These are phyloP conservation scores for Nakazawaea peltata DNA, from an alignment of 805 yeast species.

Conservation along the genomic window DNA sequence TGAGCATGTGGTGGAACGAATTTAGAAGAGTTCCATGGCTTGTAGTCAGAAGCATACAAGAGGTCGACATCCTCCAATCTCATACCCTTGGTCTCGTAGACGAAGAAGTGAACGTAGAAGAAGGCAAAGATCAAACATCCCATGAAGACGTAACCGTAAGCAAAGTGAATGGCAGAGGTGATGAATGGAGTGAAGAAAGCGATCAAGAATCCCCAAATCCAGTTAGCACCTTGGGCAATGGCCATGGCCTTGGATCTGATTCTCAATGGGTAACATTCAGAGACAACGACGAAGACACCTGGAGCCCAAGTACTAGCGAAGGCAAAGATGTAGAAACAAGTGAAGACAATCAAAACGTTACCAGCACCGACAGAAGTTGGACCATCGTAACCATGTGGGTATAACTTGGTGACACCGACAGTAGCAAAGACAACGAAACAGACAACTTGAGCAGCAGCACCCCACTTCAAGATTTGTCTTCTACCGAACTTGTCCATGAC, in stretches of 20 bases:
- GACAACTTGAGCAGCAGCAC: constrained; percentile 44
- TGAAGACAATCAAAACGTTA: constrained; percentile 42
- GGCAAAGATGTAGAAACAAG: constrained; percentile 56
- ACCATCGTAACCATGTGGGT: constrained; percentile 27
- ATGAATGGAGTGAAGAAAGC: constrained; percentile 59
- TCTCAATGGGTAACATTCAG: constrained; percentile 57
- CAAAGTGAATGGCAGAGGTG: constrained; percentile 38
- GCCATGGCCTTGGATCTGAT: constrained; percentile 64
- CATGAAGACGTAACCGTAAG: constrained; percentile 42
- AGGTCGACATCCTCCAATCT: constrained; percentile 62
- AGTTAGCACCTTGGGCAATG: constrained; percentile 61
- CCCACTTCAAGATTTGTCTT: constrained; percentile 38
- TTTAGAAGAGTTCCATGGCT: constrained; percentile 38
- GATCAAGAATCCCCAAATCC: constrained; percentile 66
- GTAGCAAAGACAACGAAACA: constrained; percentile 55
- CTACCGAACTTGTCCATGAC: constrained; percentile 50
- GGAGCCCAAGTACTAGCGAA: constrained; percentile 80
- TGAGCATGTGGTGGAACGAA: constrained; percentile 41
- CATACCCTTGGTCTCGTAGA: constrained; percentile 62
- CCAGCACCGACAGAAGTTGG: constrained; percentile 45
- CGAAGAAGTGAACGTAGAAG: constrained; percentile 47
- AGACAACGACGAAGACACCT: constrained; percentile 50
- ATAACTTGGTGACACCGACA: constrained; percentile 46
- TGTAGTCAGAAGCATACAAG: constrained; percentile 38
- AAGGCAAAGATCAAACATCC: constrained; percentile 50